Conservation (phyloP, 2,329 filamentous ascomycete species). For the Aspergillus sojae region DNA sequence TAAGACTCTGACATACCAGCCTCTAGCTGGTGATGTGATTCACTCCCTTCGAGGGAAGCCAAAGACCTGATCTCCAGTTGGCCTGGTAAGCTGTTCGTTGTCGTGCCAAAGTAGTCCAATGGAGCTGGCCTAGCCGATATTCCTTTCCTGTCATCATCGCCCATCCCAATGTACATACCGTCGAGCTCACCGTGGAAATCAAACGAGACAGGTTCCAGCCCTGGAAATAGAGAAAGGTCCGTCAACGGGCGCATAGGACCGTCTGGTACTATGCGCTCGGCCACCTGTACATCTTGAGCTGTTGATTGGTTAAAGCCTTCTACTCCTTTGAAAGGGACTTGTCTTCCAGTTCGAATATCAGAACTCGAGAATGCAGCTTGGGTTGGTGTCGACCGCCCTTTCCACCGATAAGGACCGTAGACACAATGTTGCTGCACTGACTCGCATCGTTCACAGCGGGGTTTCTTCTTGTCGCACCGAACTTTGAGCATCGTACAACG, state of each 20-base stretch:
- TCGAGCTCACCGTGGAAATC: background rate
- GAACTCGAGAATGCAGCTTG: background rate
- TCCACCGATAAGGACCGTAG: conserved; percentile 1
- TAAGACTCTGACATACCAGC: background rate
- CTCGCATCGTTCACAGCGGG: background rate
- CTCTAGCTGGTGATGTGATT: background rate
- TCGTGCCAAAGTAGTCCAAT: background rate
- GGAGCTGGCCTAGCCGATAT: background rate
- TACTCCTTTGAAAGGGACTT: background rate
- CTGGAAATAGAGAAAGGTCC: background rate
- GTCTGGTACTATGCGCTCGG: background rate
- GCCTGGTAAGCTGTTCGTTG: background rate
- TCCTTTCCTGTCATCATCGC: background rate
- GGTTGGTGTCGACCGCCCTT: background rate
- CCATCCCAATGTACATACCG: background rate
- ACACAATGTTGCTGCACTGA: background rate
- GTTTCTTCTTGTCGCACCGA: background rate
- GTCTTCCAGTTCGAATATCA: too few species aligned
- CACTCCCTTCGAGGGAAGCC: background rate
- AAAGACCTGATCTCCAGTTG: too few species aligned
- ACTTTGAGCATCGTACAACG: conserved; percentile 1
- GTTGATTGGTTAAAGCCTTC: background rate
- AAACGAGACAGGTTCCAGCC: background rate
- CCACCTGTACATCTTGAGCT: background rate
- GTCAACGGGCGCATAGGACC: background rate